Evolutionary conservation across 345 rosid genomes (phyloP), one percentile per base, ranked within the genome.

Genomic region (Moricandia moricandioides): DNA sequence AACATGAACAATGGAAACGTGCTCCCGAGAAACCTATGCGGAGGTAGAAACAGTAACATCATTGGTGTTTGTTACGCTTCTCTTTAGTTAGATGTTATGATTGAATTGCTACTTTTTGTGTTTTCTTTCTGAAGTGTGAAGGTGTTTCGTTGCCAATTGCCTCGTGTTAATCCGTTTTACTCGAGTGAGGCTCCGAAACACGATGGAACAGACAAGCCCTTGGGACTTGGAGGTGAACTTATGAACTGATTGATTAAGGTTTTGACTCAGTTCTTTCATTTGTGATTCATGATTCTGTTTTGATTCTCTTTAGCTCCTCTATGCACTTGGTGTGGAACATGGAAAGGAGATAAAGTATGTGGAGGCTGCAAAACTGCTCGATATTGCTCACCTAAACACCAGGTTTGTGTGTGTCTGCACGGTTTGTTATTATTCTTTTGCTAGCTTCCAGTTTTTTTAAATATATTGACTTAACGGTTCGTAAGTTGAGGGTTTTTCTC

Each of bases 271-370:
- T 27, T 49, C 30, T 65, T 58, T 21, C 24, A 21, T 21, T 21
- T 21, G 1, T 26, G 10, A 8, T 51, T 7, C 31, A 18, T 0
- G 10, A 3, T 55, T 37, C 54, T 49, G 35, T 45, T 34, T 55
- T 18, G 39, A 55, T n/a, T 69, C 54, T 65, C 24, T 55, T 39
- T 76, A 91, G 98, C 85, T 79, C 65, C 82, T 13, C 91, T 91
- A 13, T 94, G 97, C 75, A 81, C 80, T 77, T 91, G 98, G 95
- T 94, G 98, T 85, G 92, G 97, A 78, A 85, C 93, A 12, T 94
- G 97, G 98, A 91, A 85, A 84, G 98, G 97, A 81, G 88, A 86
- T 80, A 86, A 88, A 83, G 52, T 85, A 31, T 91, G 96, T 79
- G 83, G 92, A 11, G 75, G 85, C 59, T 94, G 98, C 85, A 94